Evolutionary conservation across 257 asterid species (phyloP).

Genomic region (Gynochthodes officinalis): DNA sequence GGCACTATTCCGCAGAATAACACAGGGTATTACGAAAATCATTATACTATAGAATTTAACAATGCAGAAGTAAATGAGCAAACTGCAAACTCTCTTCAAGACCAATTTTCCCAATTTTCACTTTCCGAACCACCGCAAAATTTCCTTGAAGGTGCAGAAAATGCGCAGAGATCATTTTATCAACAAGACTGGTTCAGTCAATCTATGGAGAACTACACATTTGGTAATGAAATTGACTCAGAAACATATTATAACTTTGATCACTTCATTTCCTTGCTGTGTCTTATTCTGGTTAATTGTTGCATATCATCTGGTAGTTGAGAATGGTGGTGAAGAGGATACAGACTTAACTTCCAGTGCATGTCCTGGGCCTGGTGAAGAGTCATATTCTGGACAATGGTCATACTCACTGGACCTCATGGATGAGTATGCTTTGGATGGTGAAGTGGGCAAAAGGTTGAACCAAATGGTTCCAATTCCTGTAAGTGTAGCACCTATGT

Average conservation of each 20-base stretch:
- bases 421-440: constrained; percentile 67
- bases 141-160: constrained; percentile 43
- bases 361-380: constrained; percentile 62
- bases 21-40: constrained; percentile 54
- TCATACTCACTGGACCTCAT: constrained; percentile 50
- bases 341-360: constrained; percentile 44
- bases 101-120: constrained; percentile 75
- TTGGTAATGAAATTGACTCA: constrained; percentile 39
- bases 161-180: constrained; percentile 46
- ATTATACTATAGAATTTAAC: constrained; percentile 40
- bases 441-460: constrained; percentile 80
- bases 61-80: constrained; percentile 34
- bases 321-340: constrained; percentile 43
- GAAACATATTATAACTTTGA: constrained; percentile 6
- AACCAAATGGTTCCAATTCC: constrained; percentile 90
- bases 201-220: constrained; percentile 54
- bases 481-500: constrained; percentile 37
- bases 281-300: constrained; percentile 13
- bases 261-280: constrained; percentile 9
- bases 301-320: constrained; percentile 43
- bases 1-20: constrained; percentile 45
- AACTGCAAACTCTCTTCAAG: constrained; percentile 48
- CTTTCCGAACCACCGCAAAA: constrained; percentile 52
- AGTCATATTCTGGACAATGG: constrained; percentile 54
- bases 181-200: constrained; percentile 74